Evolutionary conservation across 768 basidiomycete genomes (phyloP), one percentile per base, ranked within the genome.

Genomic region (Plicaturopsis crispa): DNA sequence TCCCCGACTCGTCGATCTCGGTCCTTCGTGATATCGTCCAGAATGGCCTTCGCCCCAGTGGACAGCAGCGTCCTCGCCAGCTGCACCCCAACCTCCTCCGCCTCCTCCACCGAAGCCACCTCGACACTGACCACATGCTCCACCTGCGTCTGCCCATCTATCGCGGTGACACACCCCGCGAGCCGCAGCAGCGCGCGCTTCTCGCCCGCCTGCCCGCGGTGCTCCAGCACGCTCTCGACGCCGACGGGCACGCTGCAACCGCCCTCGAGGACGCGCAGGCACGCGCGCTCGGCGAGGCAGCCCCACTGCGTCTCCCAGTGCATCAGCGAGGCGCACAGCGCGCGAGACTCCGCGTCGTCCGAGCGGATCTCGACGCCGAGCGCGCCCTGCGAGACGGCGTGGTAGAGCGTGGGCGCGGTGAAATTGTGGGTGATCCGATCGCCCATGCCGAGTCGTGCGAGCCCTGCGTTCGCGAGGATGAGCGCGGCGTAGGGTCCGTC

Each of bases 161-260:
- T 64, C 13, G 82, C 77, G 3, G 94, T 97, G 23, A 98, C 87
- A 36, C 84, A 84, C 0, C 84, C 88, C 4, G 78, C 78, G 35
- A 98, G 58, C 37, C 66, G 72, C 42, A 99, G 61, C 28, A 50
- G 34, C 4, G 40, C 51, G 24, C 40, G 36, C 41, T 24, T 42
- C 13, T 54, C 62, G 0, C 59, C 66, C 18, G 54, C 63, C 33
- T 41, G 43, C 30, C 53, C 53, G 8, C 61, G 57, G 4, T 55
- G 45, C n/a, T 61, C 59, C 26, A 51, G 51, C 10, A 51, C 50
- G 4, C 48, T 45, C 8, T 54, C 51, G 20, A 89, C 81, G 3
- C 93, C 94, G 12, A 99, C 92, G 3, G 94, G 94, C 0, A 99
- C 93, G 44, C 88, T 92, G 62, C 96, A 99, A 18, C 96, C 96